Evolutionary conservation across 805 yeast genomes (phyloP).

Genomic region (Sungouiella blattae): DNA sequence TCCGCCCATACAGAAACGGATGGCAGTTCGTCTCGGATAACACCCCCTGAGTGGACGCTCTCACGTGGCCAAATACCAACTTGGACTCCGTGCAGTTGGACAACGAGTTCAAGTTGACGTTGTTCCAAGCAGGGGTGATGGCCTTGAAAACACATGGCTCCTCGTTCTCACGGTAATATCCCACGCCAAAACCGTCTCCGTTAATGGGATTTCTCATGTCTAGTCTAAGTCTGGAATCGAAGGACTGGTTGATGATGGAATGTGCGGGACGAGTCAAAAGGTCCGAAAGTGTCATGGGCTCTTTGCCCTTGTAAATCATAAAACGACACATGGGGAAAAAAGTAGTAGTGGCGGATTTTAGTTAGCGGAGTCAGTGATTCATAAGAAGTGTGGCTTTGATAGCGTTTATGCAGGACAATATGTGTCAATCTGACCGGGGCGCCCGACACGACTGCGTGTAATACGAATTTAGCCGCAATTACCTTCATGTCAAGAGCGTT

Average conservation of each 20-base stretch:
- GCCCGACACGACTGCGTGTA: no score
- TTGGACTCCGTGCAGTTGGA: constrained; percentile 84
- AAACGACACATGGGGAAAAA: constrained; percentile 74
- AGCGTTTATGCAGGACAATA: no score
- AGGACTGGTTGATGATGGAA: constrained; percentile 93
- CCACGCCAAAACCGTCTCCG: constrained; percentile 98
- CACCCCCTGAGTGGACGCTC: constrained; percentile 95
- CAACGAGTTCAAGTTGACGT: constrained; percentile 78
- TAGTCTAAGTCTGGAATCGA: constrained; percentile 81
- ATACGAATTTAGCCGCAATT: no score
- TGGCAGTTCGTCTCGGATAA: constrained; percentile 95
- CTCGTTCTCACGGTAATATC: constrained; percentile 62
- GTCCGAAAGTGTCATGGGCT: constrained; percentile 81
- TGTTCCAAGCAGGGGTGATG: constrained; percentile 98
- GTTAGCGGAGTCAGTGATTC: background rate
- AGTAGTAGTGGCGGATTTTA: no score
- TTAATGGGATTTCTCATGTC: constrained; percentile 91
- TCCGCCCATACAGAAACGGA: constrained; percentile 82
- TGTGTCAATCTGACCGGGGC: no score
- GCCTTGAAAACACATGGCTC: constrained; percentile 94
- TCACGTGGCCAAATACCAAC: constrained; percentile 88
- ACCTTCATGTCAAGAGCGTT: no score
- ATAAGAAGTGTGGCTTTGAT: background rate
- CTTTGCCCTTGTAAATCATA: constrained; percentile 86
- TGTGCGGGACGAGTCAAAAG: constrained; percentile 93